Evolutionary conservation across 331 rosid species (phyloP), one percentile per base, ranked within the genome.

Genomic region (Rosa hybrid): DNA sequence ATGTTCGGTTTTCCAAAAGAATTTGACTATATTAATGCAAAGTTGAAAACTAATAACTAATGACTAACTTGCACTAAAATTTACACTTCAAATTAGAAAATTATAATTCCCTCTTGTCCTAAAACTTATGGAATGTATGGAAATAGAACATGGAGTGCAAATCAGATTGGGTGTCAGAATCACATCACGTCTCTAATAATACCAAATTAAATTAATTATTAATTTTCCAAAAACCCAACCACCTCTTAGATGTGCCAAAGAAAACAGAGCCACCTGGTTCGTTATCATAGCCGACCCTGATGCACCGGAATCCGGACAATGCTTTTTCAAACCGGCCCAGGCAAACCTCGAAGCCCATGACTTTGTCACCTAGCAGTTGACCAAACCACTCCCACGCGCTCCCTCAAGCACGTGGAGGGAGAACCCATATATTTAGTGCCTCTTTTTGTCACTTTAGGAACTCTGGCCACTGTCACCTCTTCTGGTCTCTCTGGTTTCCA

Each of bases 361-460:
- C 74, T 77, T 83, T 85, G 89, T 88, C 89, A 87, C 79, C 86
- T 72, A 56, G 48, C 78, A 50, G 89, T 86, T 88, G 89, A 88
- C 91, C 85, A 8, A 0, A 21, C 5, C 0, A 25, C 7, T 3
- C 64, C 16, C 88, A 86, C 92, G 88, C 91, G 74, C 90, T 51
- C 8, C n/a, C 34, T 2, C 1, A 0, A n/a, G 89, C 84, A 53
- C 87, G 88, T 89, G 68, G 39, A 9, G 6, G 68, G 39, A 9
- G 8, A 45, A 45, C 12, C 12, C 0, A 25, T 44, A 60, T 77
- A 9, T 59, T 11, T 13, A 73, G 83, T 25, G 75, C 85, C 77
- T 84, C 85, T 74, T 78, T 87, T 87, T 90, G 90, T 70, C 84
- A 64, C 75, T 82, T 81, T 72, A 81, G 84, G 73, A 83, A 79